phyloP scores from a whole-genome alignment of 2,329 filamentous ascomycete genomes.

The Colletotrichum eremochloae region DNA sequence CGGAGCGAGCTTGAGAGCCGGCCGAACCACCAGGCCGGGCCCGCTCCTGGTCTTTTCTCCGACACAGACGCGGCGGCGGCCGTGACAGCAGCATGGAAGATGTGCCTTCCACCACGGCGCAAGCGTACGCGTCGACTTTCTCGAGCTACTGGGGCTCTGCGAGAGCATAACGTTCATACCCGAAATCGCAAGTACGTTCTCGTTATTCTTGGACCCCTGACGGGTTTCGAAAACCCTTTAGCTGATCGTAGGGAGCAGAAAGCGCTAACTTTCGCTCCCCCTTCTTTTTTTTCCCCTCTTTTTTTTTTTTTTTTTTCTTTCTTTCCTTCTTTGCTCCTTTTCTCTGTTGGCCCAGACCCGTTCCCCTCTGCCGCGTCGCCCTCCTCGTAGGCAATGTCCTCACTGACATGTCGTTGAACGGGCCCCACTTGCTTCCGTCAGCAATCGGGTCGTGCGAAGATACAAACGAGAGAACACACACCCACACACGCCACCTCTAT shows the following conservation, averaged over 20 bases:
- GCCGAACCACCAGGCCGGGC: conserved; percentile 44
- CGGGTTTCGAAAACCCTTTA: too few species aligned
- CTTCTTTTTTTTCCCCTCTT: too few species aligned
- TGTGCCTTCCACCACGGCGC: too few species aligned
- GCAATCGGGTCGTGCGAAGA: not conserved
- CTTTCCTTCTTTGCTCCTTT: too few species aligned
- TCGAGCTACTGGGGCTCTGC: conserved; percentile 56
- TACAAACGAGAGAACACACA: not conserved
- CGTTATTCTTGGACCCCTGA: too few species aligned
- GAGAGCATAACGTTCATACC: conserved; percentile 48
- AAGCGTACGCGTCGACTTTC: conserved; percentile 50
- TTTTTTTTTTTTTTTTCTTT: too few species aligned
- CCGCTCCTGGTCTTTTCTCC: not conserved
- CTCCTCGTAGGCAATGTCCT: too few species aligned
- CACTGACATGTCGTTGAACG: conserved; percentile 12
- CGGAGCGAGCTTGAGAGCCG: conserved; percentile 55
- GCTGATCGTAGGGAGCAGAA: conserved; percentile 27
- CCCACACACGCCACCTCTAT: not conserved
- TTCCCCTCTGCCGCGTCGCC: too few species aligned
- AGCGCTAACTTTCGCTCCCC: too few species aligned
- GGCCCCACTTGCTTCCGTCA: conserved; percentile 13
- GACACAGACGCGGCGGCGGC: not conserved
- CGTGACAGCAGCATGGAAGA: too few species aligned
- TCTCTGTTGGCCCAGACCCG: too few species aligned
- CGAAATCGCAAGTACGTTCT: conserved; percentile 51